Evolutionary conservation across 805 yeast genomes (phyloP).

Genomic region (Lachancea mirantina): DNA sequence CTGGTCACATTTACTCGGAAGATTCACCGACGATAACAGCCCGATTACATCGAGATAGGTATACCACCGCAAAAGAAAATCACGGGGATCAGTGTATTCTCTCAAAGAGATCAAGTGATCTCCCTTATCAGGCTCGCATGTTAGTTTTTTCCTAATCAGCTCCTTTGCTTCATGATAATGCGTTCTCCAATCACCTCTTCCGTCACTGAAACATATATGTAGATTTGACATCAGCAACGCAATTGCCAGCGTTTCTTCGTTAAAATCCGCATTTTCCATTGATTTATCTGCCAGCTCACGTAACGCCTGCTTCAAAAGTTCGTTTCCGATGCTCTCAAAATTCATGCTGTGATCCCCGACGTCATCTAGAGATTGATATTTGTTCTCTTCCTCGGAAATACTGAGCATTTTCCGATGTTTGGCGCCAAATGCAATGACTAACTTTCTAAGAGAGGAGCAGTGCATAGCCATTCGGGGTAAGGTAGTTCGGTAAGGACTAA

Average conservation of each 20-base stretch:
- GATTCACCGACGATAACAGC: conserved; percentile 46
- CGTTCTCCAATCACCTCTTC: conserved; percentile 47
- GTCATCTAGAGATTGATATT: conserved; percentile 5
- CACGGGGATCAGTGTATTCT: conserved; percentile 14
- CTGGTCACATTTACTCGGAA: too few species aligned
- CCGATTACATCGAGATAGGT: conserved; percentile 62
- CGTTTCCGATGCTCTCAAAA: conserved; percentile 4
- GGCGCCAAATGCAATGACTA: conserved; percentile 47
- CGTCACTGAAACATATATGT: conserved; percentile 41
- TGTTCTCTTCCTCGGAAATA: conserved; percentile 1
- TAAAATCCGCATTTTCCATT: too few species aligned
- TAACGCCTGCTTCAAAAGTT: conserved; percentile 9
- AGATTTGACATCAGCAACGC: conserved; percentile 53
- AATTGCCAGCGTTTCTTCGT: conserved; percentile 18
- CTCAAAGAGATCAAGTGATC: conserved; percentile 1
- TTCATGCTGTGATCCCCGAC: background rate
- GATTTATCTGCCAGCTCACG: conserved; percentile 8
- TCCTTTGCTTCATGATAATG: conserved; percentile 36
- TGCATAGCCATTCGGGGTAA: conserved; percentile 64
- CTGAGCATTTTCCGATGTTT: conserved; percentile 29
- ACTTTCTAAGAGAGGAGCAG: conserved; percentile 45
- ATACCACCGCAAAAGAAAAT: conserved; percentile 61
- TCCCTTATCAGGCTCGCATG: background rate
- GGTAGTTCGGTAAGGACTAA: conserved; percentile 56
- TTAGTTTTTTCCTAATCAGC: conserved; percentile 3